These are phyloP conservation scores for Ajuga reptans DNA, from an alignment of 305 asterid species.

Conservation along the genomic window DNA sequence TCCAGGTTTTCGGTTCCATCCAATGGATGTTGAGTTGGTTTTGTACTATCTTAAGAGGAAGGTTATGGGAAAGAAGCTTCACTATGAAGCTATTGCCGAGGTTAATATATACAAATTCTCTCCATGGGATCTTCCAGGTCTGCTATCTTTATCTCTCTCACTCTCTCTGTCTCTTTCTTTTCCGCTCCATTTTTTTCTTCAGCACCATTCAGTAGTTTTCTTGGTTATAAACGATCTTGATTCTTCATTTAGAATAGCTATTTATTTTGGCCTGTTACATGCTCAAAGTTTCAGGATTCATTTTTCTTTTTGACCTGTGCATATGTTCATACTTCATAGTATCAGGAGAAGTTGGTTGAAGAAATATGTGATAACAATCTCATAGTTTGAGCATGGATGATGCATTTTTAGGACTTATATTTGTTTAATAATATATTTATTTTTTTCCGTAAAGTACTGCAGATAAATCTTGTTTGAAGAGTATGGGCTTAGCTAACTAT, in stretches of 20 bases:
- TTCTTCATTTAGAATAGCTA: neutral
- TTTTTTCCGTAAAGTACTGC: neutral
- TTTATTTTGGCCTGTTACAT: neutral
- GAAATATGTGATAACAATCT: neutral
- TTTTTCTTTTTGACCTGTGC: too few species aligned
- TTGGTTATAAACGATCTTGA: neutral
- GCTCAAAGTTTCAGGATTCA: neutral
- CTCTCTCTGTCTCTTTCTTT: neutral
- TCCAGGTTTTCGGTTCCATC: slow-evolving; percentile 92
- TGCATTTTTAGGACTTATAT: neutral
- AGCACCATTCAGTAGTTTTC: neutral
- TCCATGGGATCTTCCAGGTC: slow-evolving; percentile 96
- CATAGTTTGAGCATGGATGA: neutral
- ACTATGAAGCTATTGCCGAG: slow-evolving; percentile 59
- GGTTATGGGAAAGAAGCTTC: slow-evolving; percentile 54
- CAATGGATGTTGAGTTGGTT: slow-evolving; percentile 72
- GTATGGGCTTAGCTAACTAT: slow-evolving; percentile 64
- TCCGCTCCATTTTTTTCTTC: neutral
- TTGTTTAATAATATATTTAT: neutral
- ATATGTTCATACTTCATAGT: too few species aligned
- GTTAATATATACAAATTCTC: slow-evolving; percentile 57
- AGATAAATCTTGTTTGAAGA: slow-evolving; percentile 61
- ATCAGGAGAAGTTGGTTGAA: neutral
- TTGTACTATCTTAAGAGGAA: slow-evolving; percentile 80
- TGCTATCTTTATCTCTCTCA: neutral